Evolutionary conservation across 495 filamentous ascomycete genomes (phyloP).

Genomic region (Penicillium dipodomyicola): DNA sequence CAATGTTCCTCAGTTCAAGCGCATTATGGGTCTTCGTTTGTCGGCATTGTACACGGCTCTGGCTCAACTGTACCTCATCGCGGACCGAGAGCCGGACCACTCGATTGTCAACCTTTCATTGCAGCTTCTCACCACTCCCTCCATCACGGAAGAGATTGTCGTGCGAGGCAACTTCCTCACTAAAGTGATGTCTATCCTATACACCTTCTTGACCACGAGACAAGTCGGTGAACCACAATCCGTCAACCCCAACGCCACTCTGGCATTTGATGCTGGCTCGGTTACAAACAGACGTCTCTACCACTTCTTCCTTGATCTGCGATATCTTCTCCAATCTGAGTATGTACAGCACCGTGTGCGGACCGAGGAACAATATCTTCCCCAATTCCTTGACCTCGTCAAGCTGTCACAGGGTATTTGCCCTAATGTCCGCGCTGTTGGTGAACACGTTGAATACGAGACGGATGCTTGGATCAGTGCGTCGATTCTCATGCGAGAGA

Average conservation of each 20-base stretch:
- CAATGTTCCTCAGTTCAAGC: constrained; percentile 91
- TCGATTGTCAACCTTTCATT: constrained; percentile 96
- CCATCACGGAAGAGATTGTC: constrained; percentile 92
- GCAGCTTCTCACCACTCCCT: constrained; percentile 94
- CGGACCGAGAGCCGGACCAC: constrained; percentile 94
- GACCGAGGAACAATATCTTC: constrained; percentile 77
- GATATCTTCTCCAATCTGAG: constrained; percentile 81
- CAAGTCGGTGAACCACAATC: constrained; percentile 92
- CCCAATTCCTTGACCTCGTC: constrained; percentile 93
- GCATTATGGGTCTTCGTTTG: constrained; percentile 88
- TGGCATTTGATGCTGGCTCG: constrained; percentile 89
- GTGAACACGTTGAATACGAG: constrained; percentile 97
- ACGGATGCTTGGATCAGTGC: constrained; percentile 98
- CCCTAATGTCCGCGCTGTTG: constrained; percentile 85
- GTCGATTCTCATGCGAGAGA: constrained; percentile 87
- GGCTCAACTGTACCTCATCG: constrained; percentile 92
- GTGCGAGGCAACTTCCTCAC: constrained; percentile 95
- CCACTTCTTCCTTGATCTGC: constrained; percentile 92
- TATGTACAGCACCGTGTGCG: constrained; percentile 82
- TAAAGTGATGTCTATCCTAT: constrained; percentile 90
- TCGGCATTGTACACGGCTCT: constrained; percentile 90
- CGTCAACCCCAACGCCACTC: constrained; percentile 74
- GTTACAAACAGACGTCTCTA: constrained; percentile 93
- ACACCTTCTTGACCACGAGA: constrained; percentile 92
- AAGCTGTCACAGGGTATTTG: constrained; percentile 96